A percentile compares a stretch with the other conserved stretches of the same genome.
Evolutionary conservation across 257 asterid genomes (phyloP).

Genomic region (Primulina tabacum): DNA sequence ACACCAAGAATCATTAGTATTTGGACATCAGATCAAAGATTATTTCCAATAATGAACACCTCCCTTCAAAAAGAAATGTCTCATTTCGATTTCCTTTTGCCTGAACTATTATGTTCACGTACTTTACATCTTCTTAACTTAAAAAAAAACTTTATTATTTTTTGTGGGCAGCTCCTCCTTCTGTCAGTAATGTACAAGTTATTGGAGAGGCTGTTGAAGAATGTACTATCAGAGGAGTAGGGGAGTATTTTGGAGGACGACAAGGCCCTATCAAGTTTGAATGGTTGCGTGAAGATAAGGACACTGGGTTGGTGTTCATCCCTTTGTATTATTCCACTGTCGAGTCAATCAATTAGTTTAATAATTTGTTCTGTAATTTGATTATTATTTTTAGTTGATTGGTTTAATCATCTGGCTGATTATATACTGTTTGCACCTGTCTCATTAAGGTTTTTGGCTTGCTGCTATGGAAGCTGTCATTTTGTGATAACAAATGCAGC

Average conservation of each 20-base stretch:
- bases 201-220: constrained; percentile 86
- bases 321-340: constrained; percentile 21
- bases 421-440: not conserved
- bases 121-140: no score
- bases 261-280: constrained; percentile 98
- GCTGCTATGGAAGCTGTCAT: no score
- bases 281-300: constrained; percentile 80
- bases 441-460: constrained; percentile 5
- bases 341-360: constrained; percentile 26
- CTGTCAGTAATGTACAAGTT: constrained; percentile 67
- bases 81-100: constrained; percentile 1
- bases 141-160: not conserved
- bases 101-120: constrained; percentile 13
- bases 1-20: not conserved
- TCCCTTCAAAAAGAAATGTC: not conserved
- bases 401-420: constrained; percentile 13
- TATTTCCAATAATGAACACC: not conserved
- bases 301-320: constrained; percentile 63
- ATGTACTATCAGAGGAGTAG: constrained; percentile 61
- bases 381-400: not conserved
- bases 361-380: not conserved
- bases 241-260: constrained; percentile 92
- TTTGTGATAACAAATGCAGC: not conserved
- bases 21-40: not conserved
- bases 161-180: constrained; percentile 79